Conservation (phyloP, 192 early-diverging fungal species). For the Entomortierella chlamydospora region DNA sequence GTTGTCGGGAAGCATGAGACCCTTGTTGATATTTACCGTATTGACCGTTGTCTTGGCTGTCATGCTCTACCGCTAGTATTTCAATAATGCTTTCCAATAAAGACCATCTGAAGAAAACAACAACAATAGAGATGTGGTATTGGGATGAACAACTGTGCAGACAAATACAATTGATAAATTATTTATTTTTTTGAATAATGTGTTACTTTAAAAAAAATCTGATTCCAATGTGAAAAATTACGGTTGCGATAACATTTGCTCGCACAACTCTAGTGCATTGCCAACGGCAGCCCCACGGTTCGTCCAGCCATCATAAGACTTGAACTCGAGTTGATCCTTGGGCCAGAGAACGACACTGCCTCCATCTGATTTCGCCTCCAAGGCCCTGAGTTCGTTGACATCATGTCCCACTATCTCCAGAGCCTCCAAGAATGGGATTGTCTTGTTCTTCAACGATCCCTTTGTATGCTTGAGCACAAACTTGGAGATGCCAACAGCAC, state of each 20-base stretch:
- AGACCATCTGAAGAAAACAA: no score
- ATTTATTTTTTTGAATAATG: background rate
- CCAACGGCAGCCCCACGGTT: slow-evolving; percentile 40
- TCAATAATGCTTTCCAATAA: background rate
- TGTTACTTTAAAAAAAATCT: background rate
- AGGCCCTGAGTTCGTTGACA: slow-evolving; percentile 23
- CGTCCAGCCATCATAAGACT: slow-evolving; percentile 45
- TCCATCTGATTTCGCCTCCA: slow-evolving; percentile 30
- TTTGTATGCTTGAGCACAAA: slow-evolving; percentile 45
- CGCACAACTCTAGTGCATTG: slow-evolving; percentile 45
- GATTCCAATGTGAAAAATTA: background rate
- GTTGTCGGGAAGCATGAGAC: slow-evolving; percentile 3
- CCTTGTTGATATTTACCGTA: slow-evolving; percentile 2
- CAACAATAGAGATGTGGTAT: no score
- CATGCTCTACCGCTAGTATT: background rate
- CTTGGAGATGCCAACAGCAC: slow-evolving; percentile 52
- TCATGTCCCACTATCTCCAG: slow-evolving; percentile 53
- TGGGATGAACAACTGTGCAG: no score
- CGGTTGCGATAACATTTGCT: slow-evolving; percentile 30
- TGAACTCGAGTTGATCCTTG: slow-evolving; percentile 50
- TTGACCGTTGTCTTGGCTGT: slow-evolving; percentile 12
- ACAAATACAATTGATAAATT: no score
- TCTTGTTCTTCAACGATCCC: slow-evolving; percentile 51
- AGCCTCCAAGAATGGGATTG: slow-evolving; percentile 52
- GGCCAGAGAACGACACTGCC: slow-evolving; percentile 49